A percentile compares a stretch with the other conserved stretches of the same genome.
Conservation (phyloP, 169 alveolate species). For the Eimeria tenella region DNA sequence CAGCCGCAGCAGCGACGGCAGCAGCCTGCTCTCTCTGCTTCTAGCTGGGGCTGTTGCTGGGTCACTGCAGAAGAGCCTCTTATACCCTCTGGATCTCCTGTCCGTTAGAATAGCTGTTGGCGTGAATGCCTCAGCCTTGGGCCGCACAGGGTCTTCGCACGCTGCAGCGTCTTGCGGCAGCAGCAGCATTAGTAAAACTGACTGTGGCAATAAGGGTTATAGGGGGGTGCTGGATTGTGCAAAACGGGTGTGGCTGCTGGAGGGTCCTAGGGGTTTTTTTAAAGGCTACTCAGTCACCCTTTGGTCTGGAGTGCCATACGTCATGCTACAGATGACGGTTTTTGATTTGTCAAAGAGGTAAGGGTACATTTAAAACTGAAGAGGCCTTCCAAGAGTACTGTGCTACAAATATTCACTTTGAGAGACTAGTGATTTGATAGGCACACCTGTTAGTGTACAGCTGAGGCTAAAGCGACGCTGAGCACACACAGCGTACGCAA, state of each 20-base stretch:
- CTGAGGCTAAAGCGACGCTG: too few species aligned
- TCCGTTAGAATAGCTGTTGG: constrained; percentile 92
- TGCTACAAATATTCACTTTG: too few species aligned
- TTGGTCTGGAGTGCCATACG: constrained; percentile 91
- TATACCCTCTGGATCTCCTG: constrained; percentile 91
- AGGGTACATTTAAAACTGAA: not conserved
- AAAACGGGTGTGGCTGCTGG: constrained; percentile 84
- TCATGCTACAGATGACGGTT: constrained; percentile 90
- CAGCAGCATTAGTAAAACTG: constrained; percentile 10
- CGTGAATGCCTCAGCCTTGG: constrained; percentile 86
- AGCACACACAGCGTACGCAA: too few species aligned
- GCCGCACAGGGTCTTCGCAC: not conserved
- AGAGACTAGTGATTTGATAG: too few species aligned
- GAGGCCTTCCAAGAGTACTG: too few species aligned
- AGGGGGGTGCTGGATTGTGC: constrained; percentile 84
- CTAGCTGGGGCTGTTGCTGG: constrained; percentile 92
- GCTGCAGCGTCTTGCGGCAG: not conserved
- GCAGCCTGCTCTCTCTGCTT: constrained; percentile 80
- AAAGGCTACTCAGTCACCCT: constrained; percentile 89
- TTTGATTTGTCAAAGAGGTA: constrained; percentile 86
- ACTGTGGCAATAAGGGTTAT: constrained; percentile 51
- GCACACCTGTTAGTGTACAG: too few species aligned
- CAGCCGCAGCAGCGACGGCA: constrained; percentile 51
- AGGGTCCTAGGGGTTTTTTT: constrained; percentile 90
- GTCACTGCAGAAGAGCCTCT: constrained; percentile 86